Evolutionary conservation across 1,139 yeast species (phyloP).

Genomic region (Sporopachydermia cereana): DNA sequence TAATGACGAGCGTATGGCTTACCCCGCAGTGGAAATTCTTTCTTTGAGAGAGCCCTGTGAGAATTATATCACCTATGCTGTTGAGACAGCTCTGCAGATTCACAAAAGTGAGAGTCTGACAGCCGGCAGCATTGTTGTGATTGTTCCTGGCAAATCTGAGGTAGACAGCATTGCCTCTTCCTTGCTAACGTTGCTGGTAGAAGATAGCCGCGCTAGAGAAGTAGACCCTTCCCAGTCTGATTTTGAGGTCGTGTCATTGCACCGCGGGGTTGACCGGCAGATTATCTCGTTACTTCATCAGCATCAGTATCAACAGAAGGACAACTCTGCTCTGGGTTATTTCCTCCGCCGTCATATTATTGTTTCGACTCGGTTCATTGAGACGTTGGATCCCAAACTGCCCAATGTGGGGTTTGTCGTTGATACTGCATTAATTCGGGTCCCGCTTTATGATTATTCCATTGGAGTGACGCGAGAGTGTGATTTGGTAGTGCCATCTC

Average conservation of each 20-base stretch:
- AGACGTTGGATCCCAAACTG: background rate
- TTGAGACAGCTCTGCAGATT: background rate
- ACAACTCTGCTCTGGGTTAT: background rate
- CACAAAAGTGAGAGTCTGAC: background rate
- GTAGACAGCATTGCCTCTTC: background rate
- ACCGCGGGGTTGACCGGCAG: background rate
- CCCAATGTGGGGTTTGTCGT: background rate
- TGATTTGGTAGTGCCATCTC: background rate
- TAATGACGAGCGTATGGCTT: background rate
- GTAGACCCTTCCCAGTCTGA: background rate
- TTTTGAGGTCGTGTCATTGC: background rate
- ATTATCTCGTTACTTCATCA: background rate
- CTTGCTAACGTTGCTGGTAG: background rate
- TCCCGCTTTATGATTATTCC: constrained; percentile 1
- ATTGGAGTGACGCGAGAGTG: background rate
- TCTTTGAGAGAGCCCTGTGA: background rate
- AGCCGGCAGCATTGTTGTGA: background rate
- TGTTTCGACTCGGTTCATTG: background rate
- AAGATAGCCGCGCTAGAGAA: background rate
- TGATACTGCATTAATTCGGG: background rate
- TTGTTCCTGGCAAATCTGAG: background rate
- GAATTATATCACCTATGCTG: background rate
- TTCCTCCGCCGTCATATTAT: background rate
- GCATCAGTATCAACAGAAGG: background rate
- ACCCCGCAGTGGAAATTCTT: background rate